Evolutionary conservation across 2,329 filamentous ascomycete genomes (phyloP).

Genomic region (Magnaporthiopsis rhizophila): DNA sequence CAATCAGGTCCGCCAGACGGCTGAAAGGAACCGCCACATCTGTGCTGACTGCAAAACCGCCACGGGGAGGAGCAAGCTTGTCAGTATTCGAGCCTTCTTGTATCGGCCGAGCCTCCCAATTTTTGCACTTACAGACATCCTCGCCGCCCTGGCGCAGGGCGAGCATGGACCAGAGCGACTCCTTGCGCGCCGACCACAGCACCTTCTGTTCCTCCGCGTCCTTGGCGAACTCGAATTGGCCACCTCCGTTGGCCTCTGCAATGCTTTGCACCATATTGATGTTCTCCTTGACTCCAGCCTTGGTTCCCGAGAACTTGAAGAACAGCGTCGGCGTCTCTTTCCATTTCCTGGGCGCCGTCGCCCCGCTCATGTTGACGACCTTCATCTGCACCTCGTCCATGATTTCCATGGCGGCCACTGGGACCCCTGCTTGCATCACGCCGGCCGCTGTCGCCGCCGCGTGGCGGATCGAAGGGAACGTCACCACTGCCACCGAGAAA

Average conservation of each 20-base stretch:
- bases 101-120: background rate
- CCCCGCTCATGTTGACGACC: slow-evolving; percentile 68
- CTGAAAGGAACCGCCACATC: slow-evolving; percentile 79
- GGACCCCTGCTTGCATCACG: slow-evolving; percentile 68
- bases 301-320: slow-evolving; percentile 80
- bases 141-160: slow-evolving; percentile 57
- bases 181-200: slow-evolving; percentile 74
- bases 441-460: slow-evolving; percentile 66
- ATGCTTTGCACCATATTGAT: slow-evolving; percentile 62
- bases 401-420: slow-evolving; percentile 72
- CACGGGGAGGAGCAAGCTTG: background rate
- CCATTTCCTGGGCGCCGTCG: slow-evolving; percentile 62
- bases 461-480: slow-evolving; percentile 68
- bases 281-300: slow-evolving; percentile 69
- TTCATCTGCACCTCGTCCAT: slow-evolving; percentile 87
- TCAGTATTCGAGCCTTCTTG: background rate
- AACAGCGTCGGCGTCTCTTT: slow-evolving; percentile 71
- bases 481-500: slow-evolving; percentile 70
- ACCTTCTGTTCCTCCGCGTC: slow-evolving; percentile 63
- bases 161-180: slow-evolving; percentile 78
- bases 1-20: slow-evolving; percentile 64
- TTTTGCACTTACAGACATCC: slow-evolving; percentile 45
- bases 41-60: slow-evolving; percentile 48
- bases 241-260: slow-evolving; percentile 55
- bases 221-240: slow-evolving; percentile 68